phyloP scores from a whole-genome alignment of 441 rosid species.

The Populus tomentosa region DNA sequence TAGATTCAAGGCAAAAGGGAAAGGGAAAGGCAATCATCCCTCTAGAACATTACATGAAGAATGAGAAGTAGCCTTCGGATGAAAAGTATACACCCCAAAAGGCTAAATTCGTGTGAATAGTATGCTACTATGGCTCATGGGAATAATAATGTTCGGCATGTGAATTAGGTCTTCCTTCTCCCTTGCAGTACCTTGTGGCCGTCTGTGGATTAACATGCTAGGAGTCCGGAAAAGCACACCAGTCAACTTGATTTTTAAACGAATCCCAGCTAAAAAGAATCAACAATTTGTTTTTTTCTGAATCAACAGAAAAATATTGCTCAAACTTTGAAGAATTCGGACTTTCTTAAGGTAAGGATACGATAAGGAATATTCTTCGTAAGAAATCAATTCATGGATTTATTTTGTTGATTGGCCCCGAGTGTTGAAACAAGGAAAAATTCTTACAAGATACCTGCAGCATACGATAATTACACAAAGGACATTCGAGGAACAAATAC shows the following conservation, averaged over 20 bases:
- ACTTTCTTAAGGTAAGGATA: too few species aligned
- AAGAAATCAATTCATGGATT: too few species aligned
- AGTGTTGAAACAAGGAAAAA: background rate
- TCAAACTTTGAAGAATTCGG: background rate
- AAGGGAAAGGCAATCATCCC: background rate
- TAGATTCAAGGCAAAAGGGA: background rate
- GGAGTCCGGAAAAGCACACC: background rate
- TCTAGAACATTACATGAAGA: background rate
- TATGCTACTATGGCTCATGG: background rate
- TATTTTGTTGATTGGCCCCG: background rate
- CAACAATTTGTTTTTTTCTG: background rate
- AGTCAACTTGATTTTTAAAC: too few species aligned
- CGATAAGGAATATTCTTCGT: too few species aligned
- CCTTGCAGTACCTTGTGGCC: background rate
- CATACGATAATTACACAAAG: background rate
- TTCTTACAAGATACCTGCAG: background rate
- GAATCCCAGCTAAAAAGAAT: background rate
- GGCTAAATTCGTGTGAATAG: background rate
- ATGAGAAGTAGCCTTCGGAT: background rate
- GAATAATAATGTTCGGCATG: background rate
- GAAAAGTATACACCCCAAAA: background rate
- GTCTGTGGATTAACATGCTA: background rate
- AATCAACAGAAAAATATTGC: background rate
- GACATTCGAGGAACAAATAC: background rate
- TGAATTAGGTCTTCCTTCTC: background rate